Evolutionary conservation across 2,329 filamentous ascomycete genomes (phyloP).

Genomic region (Botryotinia globosa): DNA sequence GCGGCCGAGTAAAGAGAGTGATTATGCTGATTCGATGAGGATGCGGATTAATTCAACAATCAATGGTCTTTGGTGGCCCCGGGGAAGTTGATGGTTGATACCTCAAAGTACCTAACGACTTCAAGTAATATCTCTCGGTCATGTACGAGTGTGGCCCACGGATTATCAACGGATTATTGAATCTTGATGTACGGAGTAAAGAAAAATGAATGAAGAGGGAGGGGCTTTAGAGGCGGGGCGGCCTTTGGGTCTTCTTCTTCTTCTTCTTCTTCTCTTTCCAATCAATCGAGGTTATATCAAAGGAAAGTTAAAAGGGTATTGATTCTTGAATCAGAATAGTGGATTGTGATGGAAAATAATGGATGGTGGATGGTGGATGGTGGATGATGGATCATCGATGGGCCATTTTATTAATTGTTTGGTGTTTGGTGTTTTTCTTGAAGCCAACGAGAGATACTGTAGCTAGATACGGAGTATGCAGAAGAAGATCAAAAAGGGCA

Average conservation of each 20-base stretch:
- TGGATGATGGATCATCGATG: too few species aligned
- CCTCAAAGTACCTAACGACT: background rate
- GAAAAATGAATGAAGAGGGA: constrained; percentile 1
- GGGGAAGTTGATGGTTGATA: background rate
- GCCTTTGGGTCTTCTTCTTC: background rate
- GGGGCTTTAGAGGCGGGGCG: constrained; percentile 10
- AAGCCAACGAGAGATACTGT: background rate
- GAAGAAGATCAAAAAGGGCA: constrained; percentile 6
- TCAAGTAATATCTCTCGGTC: background rate
- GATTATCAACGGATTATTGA: constrained; percentile 1
- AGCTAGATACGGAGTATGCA: constrained; percentile 1
- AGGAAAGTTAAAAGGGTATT: background rate
- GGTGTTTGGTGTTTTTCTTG: background rate
- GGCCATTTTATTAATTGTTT: background rate
- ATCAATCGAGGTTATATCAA: constrained; percentile 8
- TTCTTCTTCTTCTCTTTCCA: background rate
- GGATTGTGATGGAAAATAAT: background rate
- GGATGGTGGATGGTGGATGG: background rate
- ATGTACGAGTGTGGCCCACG: background rate
- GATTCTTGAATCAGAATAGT: background rate
- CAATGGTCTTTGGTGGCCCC: background rate
- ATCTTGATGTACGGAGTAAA: background rate
- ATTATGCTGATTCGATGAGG: constrained; percentile 18
- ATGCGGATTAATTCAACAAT: background rate
- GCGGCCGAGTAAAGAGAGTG: constrained; percentile 15